Evolutionary conservation across 2,329 filamentous ascomycete genomes (phyloP).

Genomic region (Hymenoscyphus fraxineus): DNA sequence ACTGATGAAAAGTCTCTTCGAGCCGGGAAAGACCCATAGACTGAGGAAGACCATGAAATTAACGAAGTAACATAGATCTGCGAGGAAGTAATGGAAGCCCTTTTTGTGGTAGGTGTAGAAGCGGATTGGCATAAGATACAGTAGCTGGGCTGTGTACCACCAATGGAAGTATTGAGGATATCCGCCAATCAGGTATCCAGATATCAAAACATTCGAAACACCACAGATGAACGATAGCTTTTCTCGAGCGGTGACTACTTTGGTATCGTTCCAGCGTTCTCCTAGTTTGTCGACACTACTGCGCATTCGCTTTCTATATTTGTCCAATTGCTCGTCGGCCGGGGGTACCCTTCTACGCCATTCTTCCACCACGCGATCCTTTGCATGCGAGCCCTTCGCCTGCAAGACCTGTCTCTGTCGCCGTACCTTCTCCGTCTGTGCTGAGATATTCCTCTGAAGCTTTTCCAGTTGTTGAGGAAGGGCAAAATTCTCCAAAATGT

Average conservation of each 20-base stretch:
- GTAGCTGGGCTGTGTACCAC: constrained; percentile 84
- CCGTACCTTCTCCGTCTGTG: constrained; percentile 80
- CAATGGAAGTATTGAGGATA: constrained; percentile 81
- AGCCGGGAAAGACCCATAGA: constrained; percentile 86
- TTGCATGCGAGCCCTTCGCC: constrained; percentile 71
- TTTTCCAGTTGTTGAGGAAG: constrained; percentile 87
- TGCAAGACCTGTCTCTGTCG: constrained; percentile 78
- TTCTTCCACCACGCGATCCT: constrained; percentile 85
- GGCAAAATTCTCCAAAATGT: constrained; percentile 90
- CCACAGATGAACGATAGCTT: constrained; percentile 96
- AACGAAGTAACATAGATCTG: constrained; percentile 97
- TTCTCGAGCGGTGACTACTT: constrained; percentile 82
- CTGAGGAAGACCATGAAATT: constrained; percentile 79
- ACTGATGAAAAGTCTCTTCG: constrained; percentile 87
- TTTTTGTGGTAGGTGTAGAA: constrained; percentile 86
- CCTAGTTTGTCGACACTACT: constrained; percentile 83
- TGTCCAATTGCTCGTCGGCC: constrained; percentile 87
- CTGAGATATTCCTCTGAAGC: constrained; percentile 75
- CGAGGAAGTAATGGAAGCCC: constrained; percentile 95
- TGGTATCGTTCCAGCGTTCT: constrained; percentile 82
- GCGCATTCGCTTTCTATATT: constrained; percentile 84
- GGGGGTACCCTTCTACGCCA: constrained; percentile 83
- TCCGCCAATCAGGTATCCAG: constrained; percentile 86
- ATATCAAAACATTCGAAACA: constrained; percentile 96
- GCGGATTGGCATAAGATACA: constrained; percentile 96